These are phyloP conservation scores for Pichia thaimueangensis DNA, from an alignment of 805 yeast species.

Conservation along the genomic window DNA sequence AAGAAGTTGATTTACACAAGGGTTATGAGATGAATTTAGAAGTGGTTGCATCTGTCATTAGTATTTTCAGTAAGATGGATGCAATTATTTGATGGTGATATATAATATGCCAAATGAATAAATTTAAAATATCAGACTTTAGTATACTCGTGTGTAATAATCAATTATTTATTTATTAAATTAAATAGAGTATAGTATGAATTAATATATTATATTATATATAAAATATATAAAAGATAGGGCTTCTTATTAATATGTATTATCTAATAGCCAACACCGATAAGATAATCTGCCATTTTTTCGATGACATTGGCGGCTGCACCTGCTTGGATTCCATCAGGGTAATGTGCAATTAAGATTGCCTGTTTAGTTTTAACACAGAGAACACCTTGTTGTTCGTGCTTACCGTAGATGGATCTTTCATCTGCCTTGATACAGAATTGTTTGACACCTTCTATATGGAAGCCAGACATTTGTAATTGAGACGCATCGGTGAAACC, in stretches of 20 bases:
- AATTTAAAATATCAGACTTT: too few relatives aligned
- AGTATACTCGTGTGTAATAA: too few relatives aligned
- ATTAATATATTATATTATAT: not conserved
- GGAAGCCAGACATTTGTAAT: conserved; percentile 82
- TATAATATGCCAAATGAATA: too few relatives aligned
- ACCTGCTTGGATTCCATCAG: conserved; percentile 85
- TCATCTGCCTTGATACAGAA: conserved; percentile 85
- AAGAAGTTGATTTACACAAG: conserved; percentile 45
- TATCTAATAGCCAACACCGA: conserved; percentile 69
- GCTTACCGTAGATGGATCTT: conserved; percentile 89
- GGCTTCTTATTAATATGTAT: not conserved
- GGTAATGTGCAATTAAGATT: conserved; percentile 88
- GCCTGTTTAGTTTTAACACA: conserved; percentile 94
- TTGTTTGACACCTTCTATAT: conserved; percentile 78
- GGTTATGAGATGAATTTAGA: conserved; percentile 67
- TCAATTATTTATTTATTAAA: not conserved
- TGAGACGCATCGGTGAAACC: conserved; percentile 78
- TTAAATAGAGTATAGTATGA: not conserved
- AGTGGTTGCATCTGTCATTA: conserved; percentile 85
- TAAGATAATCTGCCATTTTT: conserved; percentile 90
- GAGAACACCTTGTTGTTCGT: conserved; percentile 80
- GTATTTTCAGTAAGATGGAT: conserved; percentile 90
- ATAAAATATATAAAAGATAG: too few relatives aligned
- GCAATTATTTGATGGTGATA: conserved; percentile 61
- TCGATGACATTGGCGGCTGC: conserved; percentile 94